A percentile compares a stretch with the other conserved stretches of the same genome.
These are phyloP conservation scores for Serendipita sp. DNA, from an alignment of 768 basidiomycete species.

Conservation along the genomic window DNA sequence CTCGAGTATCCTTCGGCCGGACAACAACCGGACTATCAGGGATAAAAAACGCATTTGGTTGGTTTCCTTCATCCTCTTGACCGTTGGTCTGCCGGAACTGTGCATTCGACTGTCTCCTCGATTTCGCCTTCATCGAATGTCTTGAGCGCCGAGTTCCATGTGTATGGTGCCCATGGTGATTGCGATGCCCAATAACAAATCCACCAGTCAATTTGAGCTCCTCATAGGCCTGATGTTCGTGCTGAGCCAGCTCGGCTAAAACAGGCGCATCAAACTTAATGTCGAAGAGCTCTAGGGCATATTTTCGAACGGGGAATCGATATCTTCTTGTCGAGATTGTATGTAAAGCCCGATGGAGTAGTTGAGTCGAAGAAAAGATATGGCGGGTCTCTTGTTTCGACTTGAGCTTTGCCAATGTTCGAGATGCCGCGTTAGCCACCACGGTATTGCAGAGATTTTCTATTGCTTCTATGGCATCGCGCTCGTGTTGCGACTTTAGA, in stretches of 20 bases:
- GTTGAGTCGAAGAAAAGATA: constrained; percentile 58
- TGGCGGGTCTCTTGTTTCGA: constrained; percentile 53
- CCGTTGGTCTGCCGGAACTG: neutral
- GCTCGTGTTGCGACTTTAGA: constrained; percentile 51
- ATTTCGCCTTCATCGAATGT: constrained; percentile 9
- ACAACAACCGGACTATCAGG: constrained; percentile 6
- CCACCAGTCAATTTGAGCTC: constrained; percentile 24
- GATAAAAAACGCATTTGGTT: neutral
- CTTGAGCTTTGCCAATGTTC: constrained; percentile 76
- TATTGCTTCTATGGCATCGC: constrained; percentile 75
- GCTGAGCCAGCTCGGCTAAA: constrained; percentile 31
- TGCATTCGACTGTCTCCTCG: neutral
- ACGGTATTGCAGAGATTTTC: constrained; percentile 92
- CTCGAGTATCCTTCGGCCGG: constrained; percentile 2
- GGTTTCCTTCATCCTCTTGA: constrained; percentile 3
- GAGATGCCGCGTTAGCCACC: constrained; percentile 85
- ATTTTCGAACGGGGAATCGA: constrained; percentile 79
- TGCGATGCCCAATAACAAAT: constrained; percentile 29
- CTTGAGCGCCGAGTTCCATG: constrained; percentile 8
- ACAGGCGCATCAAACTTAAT: constrained; percentile 53
- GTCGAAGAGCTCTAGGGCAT: constrained; percentile 85
- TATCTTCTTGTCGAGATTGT: constrained; percentile 81
- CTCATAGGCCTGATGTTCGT: neutral
- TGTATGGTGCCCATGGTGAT: constrained; percentile 13
- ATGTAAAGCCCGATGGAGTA: constrained; percentile 74